phyloP scores from a whole-genome alignment of 257 asterid genomes.

The Petunia secreta region DNA sequence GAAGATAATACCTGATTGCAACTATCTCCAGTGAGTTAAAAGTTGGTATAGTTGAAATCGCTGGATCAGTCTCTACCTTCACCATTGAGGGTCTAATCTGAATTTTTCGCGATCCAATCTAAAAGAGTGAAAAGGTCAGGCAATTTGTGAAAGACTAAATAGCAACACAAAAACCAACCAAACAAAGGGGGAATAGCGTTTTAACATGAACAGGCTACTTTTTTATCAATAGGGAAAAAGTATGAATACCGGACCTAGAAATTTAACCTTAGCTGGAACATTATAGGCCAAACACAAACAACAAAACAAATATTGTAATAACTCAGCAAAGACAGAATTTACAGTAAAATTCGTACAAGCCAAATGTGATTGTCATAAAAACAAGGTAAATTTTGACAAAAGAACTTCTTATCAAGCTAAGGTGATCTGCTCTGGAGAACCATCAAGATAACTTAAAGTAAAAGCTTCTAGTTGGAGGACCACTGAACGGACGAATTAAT shows the following conservation, averaged over 20 bases:
- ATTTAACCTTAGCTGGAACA: background rate
- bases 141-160: background rate
- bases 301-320: background rate
- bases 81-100: constrained; percentile 87
- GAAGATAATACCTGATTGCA: constrained; percentile 52
- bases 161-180: constrained; percentile 16
- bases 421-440: background rate
- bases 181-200: background rate
- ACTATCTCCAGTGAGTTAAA: constrained; percentile 75
- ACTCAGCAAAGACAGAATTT: background rate
- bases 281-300: background rate
- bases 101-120: constrained; percentile 68
- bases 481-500: background rate
- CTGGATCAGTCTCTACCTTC: constrained; percentile 62
- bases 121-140: constrained; percentile 11
- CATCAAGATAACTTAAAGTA: too few relatives aligned
- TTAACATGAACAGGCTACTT: background rate
- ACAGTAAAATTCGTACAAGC: background rate
- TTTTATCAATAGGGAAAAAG: constrained; percentile 2
- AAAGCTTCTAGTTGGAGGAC: constrained; percentile 5
- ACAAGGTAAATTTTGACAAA: background rate
- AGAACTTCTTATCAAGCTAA: background rate
- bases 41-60: constrained; percentile 31
- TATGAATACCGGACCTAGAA: background rate
- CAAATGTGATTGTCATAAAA: constrained; percentile 1